Evolutionary conservation across 768 basidiomycete genomes (phyloP).

Genomic region (Crepidotus variabilis): DNA sequence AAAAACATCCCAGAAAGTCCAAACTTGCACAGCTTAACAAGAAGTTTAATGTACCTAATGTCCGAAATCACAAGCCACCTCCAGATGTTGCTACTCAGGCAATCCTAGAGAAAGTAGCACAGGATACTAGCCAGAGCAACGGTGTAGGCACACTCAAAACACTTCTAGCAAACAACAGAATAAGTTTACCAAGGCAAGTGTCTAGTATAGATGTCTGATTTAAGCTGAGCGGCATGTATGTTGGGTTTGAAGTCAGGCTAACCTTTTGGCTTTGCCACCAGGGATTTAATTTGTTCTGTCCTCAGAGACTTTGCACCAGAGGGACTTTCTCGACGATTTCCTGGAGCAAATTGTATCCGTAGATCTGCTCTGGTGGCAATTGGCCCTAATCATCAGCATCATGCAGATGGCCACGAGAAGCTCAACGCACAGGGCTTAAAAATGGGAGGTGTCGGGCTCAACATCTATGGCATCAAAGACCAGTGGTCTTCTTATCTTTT

Average conservation of each 20-base stretch:
- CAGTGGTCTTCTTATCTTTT: conserved; percentile 19
- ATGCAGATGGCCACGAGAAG: conserved; percentile 25
- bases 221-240: too few species aligned
- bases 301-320: conserved; percentile 17
- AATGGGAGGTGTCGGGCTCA: conserved; percentile 21
- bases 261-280: neutral
- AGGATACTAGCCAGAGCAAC: conserved; percentile 12
- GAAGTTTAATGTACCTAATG: conserved; percentile 13
- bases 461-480: conserved; percentile 21
- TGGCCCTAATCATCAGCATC: conserved; percentile 19
- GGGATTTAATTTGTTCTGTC: conserved; percentile 14
- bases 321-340: conserved; percentile 15
- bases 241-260: neutral
- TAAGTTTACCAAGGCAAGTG: conserved; percentile 14
- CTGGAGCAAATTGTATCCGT: conserved; percentile 13
- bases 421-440: conserved; percentile 19
- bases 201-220: too few species aligned
- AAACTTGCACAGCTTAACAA: conserved; percentile 11
- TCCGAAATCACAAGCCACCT: conserved; percentile 11
- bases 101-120: conserved; percentile 15
- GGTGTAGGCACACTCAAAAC: conserved; percentile 15
- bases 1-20: conserved; percentile 8
- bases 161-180: conserved; percentile 13
- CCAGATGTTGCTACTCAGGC: conserved; percentile 13
- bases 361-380: conserved; percentile 12